Conservation (phyloP, 805 yeast genomes). For the Kluyveromyces dobzhanskii region DNA sequence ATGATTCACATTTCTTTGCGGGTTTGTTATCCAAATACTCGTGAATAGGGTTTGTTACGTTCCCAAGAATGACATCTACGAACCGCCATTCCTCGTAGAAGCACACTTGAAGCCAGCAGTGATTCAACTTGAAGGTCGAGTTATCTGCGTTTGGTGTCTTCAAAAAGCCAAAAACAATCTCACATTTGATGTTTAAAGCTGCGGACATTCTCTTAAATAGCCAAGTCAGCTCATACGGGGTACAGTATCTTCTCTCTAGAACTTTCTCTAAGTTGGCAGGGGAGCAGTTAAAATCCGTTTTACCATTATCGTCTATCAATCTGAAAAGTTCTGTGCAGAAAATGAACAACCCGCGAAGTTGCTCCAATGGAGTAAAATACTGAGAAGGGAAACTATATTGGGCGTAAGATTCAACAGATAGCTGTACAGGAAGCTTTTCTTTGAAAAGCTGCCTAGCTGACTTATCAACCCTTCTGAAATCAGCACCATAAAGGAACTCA, state of each 20-base stretch:
- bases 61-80: slow-evolving; percentile 64
- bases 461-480: slow-evolving; percentile 36
- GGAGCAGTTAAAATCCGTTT: slow-evolving; percentile 29
- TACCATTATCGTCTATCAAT: slow-evolving; percentile 33
- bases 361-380: slow-evolving; percentile 47
- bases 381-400: slow-evolving; percentile 43
- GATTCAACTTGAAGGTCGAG: slow-evolving; percentile 48
- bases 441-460: slow-evolving; percentile 28
- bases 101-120: slow-evolving; percentile 80
- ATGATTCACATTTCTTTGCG: slow-evolving; percentile 32
- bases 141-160: slow-evolving; percentile 63
- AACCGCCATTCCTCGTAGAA: slow-evolving; percentile 73
- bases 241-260: slow-evolving; percentile 42
- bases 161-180: slow-evolving; percentile 73
- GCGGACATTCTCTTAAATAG: slow-evolving; percentile 66
- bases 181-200: slow-evolving; percentile 62
- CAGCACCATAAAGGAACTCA: slow-evolving; percentile 26
- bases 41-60: slow-evolving; percentile 44
- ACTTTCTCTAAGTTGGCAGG: slow-evolving; percentile 36
- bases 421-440: slow-evolving; percentile 31
- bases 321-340: slow-evolving; percentile 54
- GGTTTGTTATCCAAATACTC: slow-evolving; percentile 31
- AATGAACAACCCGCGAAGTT: slow-evolving; percentile 55
- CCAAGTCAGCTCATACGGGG: slow-evolving; percentile 68
- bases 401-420: slow-evolving; percentile 49